Percentiles rank a stretch among this genome's conserved stretches.
Conservation (phyloP, 176 grass and related monocot species). For the Juncus effusus region DNA sequence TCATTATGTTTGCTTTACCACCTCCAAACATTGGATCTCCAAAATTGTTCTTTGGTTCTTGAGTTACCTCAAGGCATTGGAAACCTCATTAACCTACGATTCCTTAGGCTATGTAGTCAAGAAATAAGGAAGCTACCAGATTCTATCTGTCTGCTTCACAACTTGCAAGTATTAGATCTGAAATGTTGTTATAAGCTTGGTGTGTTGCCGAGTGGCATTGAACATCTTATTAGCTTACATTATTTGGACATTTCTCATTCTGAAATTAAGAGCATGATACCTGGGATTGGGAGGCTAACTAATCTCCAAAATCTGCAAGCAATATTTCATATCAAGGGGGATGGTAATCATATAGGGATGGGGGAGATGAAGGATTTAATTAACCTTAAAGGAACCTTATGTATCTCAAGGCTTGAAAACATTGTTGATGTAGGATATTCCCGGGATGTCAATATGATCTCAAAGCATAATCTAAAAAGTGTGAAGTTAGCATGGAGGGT, state of each 20-base stretch:
- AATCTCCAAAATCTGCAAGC: background rate
- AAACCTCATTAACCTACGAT: too few species aligned
- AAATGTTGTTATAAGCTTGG: background rate
- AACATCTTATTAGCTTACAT: constrained; percentile 8
- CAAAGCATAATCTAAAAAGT: background rate
- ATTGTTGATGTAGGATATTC: background rate
- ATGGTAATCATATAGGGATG: background rate
- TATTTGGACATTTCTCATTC: constrained; percentile 16
- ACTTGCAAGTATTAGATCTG: constrained; percentile 5
- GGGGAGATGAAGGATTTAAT: background rate
- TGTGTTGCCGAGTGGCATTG: constrained; percentile 4
- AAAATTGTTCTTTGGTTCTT: too few species aligned
- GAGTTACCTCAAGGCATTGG: too few species aligned
- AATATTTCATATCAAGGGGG: background rate
- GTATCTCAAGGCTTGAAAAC: constrained; percentile 9
- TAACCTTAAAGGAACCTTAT: background rate
- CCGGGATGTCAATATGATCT: background rate
- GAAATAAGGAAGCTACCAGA: too few species aligned
- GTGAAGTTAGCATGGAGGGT: constrained; percentile 1
- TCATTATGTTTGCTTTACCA: too few species aligned
- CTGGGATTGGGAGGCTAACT: constrained; percentile 1
- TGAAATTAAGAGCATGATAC: background rate
- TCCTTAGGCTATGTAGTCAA: too few species aligned
- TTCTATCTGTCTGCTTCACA: constrained; percentile 9
- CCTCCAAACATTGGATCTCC: too few species aligned